Evolutionary conservation across 2,329 filamentous ascomycete genomes (phyloP).

Genomic region (Magnaporthiopsis incrustans): DNA sequence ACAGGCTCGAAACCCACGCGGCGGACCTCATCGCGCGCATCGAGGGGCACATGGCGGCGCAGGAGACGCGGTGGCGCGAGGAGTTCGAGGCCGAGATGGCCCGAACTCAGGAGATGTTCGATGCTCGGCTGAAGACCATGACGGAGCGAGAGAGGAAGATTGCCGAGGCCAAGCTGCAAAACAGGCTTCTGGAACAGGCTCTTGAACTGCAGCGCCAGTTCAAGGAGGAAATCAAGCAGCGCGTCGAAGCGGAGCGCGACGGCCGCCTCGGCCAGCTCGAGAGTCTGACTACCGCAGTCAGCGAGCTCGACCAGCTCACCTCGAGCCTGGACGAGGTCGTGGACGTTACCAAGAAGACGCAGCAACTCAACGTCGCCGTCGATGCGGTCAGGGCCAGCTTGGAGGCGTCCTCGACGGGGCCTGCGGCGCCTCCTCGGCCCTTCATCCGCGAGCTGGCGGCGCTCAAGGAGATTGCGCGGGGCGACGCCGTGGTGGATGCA

Average conservation of each 20-base stretch:
- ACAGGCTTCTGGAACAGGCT: slow-evolving; percentile 83
- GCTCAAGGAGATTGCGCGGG: slow-evolving; percentile 81
- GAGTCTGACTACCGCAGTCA: slow-evolving; percentile 69
- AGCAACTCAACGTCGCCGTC: slow-evolving; percentile 92
- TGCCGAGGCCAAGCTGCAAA: slow-evolving; percentile 74
- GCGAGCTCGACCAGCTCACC: slow-evolving; percentile 80
- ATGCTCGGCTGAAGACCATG: slow-evolving; percentile 70
- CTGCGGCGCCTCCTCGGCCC: slow-evolving; percentile 61
- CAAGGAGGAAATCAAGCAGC: slow-evolving; percentile 64
- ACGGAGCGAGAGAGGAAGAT: slow-evolving; percentile 72
- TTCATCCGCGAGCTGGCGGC: slow-evolving; percentile 92
- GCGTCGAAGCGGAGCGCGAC: slow-evolving; percentile 82
- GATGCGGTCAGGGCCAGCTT: slow-evolving; percentile 85
- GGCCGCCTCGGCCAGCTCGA: slow-evolving; percentile 79
- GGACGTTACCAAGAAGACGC: slow-evolving; percentile 83
- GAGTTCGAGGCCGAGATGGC: slow-evolving; percentile 85
- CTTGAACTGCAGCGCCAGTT: slow-evolving; percentile 83
- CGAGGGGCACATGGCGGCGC: slow-evolving; percentile 70
- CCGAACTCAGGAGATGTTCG: slow-evolving; percentile 68
- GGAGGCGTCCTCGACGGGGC: slow-evolving; percentile 29
- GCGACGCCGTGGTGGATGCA: slow-evolving; percentile 80
- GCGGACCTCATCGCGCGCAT: slow-evolving; percentile 83
- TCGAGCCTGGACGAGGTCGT: slow-evolving; percentile 85
- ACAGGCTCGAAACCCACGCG: slow-evolving; percentile 79
- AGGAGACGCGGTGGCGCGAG: slow-evolving; percentile 75